Base-by-base conservation (phyloP, 306 rosid genomes). In the Castanopsis chinensis region DNA sequence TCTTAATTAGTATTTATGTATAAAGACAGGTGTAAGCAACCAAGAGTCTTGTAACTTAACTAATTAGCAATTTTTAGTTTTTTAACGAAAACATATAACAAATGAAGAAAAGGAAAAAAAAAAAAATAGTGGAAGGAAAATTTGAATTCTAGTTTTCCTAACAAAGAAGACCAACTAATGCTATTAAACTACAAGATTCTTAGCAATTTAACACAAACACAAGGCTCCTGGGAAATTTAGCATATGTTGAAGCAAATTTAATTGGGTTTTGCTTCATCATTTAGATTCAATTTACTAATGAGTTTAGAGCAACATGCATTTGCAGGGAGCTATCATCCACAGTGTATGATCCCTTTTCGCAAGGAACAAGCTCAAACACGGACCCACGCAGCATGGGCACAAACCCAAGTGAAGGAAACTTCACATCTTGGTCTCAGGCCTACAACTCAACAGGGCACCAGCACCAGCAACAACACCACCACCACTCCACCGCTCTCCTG, bases 301-400 rank as follows among this genome's bases (percentile, higher is more conserved):
- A 32, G 4, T 33, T 32, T 19, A 33, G 8, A 64, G 19, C 12
- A 23, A 18, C 28, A 19, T n/a, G 45, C 0, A 41, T 14, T 7
- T 17, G 5, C 35, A 89, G 97, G 87, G 89, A 88, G 45, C 87
- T 88, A 75, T 76, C 89, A 10, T 86, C 94, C 1, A 65, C 87
- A 0, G 70, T 87, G 4, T 92, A 87, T 15, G 90, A 87, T 76
- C 89, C 94, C 20, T 90, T 87, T 85, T 80, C 92, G 1, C 97
- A 88, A 81, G 97, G 93, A 19, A 70, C 85, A 0, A 86, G 79
- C 70, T 88, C 93, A 56, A 90, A 80, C 20, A 85, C 72, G 0
- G 87, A 92, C 53, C 89, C 86, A 33, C 79, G 76, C 30, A 84
- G 75, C 14, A 81, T 89, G 23, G 88, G 79, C 12, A 56, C 85